phyloP scores from a whole-genome alignment of 345 rosid genomes.

The Gossypium longicalyx region DNA sequence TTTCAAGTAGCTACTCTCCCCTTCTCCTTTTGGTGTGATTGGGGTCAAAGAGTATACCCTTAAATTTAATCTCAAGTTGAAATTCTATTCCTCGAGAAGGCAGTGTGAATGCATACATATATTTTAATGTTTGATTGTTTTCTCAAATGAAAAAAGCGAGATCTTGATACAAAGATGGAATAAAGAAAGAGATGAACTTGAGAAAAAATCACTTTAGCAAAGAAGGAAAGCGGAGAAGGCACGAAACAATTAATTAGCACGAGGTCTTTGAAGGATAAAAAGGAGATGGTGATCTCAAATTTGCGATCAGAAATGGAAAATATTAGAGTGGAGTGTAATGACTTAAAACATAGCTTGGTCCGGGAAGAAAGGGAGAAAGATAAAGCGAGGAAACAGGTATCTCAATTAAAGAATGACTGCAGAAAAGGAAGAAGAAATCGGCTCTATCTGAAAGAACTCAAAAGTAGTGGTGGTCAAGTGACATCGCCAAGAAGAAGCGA shows the following conservation, averaged over 20 bases:
- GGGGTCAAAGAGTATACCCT: too few relatives aligned
- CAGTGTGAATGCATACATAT: too few relatives aligned
- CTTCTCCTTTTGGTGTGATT: too few relatives aligned
- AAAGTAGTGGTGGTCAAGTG: not conserved
- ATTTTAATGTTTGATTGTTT: too few relatives aligned
- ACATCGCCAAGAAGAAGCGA: constrained; percentile 1
- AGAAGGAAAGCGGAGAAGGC: constrained; percentile 48
- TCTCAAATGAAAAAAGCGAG: constrained; percentile 44
- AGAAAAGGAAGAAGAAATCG: constrained; percentile 47
- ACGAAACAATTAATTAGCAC: constrained; percentile 39
- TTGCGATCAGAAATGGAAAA: constrained; percentile 48
- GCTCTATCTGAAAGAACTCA: constrained; percentile 8
- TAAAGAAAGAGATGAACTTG: constrained; percentile 48
- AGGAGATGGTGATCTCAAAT: constrained; percentile 39
- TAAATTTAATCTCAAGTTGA: too few relatives aligned
- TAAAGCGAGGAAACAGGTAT: constrained; percentile 44
- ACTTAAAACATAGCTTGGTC: constrained; percentile 42
- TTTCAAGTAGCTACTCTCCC: too few relatives aligned
- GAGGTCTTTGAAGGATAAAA: constrained; percentile 51
- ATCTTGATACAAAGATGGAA: constrained; percentile 44
- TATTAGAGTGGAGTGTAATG: constrained; percentile 38
- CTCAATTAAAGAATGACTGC: constrained; percentile 44
- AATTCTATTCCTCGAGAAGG: too few relatives aligned
- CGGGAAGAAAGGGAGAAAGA: constrained; percentile 62
- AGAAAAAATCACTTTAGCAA: constrained; percentile 37